Evolutionary conservation across 78 protist genomes (phyloP), one percentile per base, ranked within the genome.

Genomic region (Dictyostelium firmibasis): DNA sequence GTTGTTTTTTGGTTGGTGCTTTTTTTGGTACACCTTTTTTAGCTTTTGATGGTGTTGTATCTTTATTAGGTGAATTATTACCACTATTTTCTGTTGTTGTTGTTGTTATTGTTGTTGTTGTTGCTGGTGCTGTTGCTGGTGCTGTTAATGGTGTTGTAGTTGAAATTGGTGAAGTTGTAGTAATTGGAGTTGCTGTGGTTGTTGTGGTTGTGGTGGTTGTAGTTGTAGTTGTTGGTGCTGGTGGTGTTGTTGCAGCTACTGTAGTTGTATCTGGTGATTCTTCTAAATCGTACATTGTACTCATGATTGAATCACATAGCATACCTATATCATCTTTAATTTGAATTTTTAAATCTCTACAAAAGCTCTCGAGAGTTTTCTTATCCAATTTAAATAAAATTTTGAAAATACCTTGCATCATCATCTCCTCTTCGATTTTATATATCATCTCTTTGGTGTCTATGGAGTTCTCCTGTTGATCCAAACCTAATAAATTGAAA

Each of bases 391-490:
- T 77, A 10, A n/a, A 38, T 2, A 77, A 9, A 3, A 77, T 20
- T 41, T 77, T 77, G 60, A 77, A 77, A 41, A 77, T 43, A 77
- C 83, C 83, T 77, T 77, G 83, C 60, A 77, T 35, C 83, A 77
- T 41, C 64, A 77, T 35, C 25, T 77, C 83, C 33, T 77, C 83
- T 77, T 77, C 83, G 16, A 77, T 77, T 27, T 43, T 77, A n/a
- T 43, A 23, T 6, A 77, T 43, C 83, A 41, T 77, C 5, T 20
- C 41, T 13, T 9, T 33, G 31, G 81, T 29, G 11, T 77, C 83
- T 14, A 67, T 67, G 29, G 29, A 27, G 27, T 27, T 67, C 18
- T 67, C 75, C 27, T 27, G 35, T 33, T 72, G 36, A 18, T 72
- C 79, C 6, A 72, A 72, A 33, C 47, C 38, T 7, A 72, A 72